Evolutionary conservation across 2,329 filamentous ascomycete species (phyloP).

Genomic region (Penicillium freii): DNA sequence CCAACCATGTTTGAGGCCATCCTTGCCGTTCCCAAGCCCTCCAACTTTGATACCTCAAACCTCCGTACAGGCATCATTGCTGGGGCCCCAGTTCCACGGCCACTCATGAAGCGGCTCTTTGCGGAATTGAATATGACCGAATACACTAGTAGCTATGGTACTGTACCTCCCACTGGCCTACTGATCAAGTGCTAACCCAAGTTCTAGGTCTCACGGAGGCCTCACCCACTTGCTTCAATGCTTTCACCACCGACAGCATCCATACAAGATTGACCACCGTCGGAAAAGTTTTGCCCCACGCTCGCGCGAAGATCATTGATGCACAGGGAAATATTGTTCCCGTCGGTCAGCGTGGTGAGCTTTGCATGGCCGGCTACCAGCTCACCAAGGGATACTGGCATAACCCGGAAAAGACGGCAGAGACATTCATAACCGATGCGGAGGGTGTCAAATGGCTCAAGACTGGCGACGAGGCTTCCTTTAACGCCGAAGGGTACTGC

Average conservation of each 20-base stretch:
- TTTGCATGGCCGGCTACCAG: constrained; percentile 77
- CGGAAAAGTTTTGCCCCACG: constrained; percentile 72
- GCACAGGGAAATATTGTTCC: constrained; percentile 62
- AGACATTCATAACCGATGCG: constrained; percentile 67
- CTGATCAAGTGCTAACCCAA: not conserved
- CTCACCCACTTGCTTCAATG: constrained; percentile 77
- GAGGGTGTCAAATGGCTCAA: constrained; percentile 59
- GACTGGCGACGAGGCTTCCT: constrained; percentile 60
- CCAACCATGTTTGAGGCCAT: constrained; percentile 79
- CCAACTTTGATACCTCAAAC: constrained; percentile 48
- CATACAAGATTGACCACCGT: constrained; percentile 67
- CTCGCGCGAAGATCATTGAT: constrained; percentile 74
- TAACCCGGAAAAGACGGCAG: constrained; percentile 71
- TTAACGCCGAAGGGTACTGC: constrained; percentile 62
- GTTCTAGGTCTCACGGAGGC: constrained; percentile 67
- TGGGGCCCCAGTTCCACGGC: constrained; percentile 71
- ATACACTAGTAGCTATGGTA: constrained; percentile 64
- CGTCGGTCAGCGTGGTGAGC: constrained; percentile 66
- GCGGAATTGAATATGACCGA: constrained; percentile 71
- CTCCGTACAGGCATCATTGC: constrained; percentile 77
- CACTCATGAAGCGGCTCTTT: constrained; percentile 71
- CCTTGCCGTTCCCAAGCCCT: constrained; percentile 49
- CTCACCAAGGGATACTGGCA: constrained; percentile 61
- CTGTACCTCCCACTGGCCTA: not conserved
- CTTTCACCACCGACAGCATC: constrained; percentile 70